Percentiles rank a stretch among this genome's conserved stretches.
Conservation (phyloP, 345 rosid genomes). For the Populus davidiana region DNA sequence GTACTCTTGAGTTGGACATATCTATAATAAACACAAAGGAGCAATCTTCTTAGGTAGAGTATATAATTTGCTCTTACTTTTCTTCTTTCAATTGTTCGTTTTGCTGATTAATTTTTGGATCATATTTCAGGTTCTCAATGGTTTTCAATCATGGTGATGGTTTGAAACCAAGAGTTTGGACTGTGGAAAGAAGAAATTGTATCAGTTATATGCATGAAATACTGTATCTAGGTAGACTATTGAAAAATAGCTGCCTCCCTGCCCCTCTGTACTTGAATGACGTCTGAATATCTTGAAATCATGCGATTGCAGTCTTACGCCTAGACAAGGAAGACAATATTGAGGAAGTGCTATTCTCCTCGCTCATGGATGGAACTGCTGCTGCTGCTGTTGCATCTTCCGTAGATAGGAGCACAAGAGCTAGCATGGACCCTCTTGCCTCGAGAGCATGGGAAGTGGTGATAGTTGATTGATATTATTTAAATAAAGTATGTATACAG, state of each 20-base stretch:
- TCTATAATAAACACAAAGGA: conserved; percentile 38
- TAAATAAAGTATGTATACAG: not conserved
- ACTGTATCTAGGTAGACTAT: conserved; percentile 41
- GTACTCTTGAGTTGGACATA: conserved; percentile 56
- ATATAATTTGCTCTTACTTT: not conserved
- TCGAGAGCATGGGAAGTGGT: conserved; percentile 76
- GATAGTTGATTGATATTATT: conserved; percentile 6
- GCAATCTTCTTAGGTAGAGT: conserved; percentile 42
- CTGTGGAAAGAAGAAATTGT: conserved; percentile 65
- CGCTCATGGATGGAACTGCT: conserved; percentile 49
- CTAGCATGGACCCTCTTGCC: conserved; percentile 63
- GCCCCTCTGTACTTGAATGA: not conserved
- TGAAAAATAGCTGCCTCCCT: not conserved
- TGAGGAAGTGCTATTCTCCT: conserved; percentile 45
- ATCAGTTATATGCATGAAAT: conserved; percentile 34
- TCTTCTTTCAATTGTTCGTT: not conserved
- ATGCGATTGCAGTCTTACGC: conserved; percentile 49
- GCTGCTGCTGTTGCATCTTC: no score
- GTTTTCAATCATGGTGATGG: conserved; percentile 68
- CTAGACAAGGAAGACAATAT: conserved; percentile 65
- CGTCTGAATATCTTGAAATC: conserved; percentile 27
- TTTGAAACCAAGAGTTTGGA: conserved; percentile 73
- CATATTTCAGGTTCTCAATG: conserved; percentile 53
- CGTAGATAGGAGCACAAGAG: no score
- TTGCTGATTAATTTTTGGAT: conserved; percentile 15